These are phyloP conservation scores for Ophiostoma tasmaniense DNA, from an alignment of 2,329 filamentous ascomycete species.

Conservation along the genomic window DNA sequence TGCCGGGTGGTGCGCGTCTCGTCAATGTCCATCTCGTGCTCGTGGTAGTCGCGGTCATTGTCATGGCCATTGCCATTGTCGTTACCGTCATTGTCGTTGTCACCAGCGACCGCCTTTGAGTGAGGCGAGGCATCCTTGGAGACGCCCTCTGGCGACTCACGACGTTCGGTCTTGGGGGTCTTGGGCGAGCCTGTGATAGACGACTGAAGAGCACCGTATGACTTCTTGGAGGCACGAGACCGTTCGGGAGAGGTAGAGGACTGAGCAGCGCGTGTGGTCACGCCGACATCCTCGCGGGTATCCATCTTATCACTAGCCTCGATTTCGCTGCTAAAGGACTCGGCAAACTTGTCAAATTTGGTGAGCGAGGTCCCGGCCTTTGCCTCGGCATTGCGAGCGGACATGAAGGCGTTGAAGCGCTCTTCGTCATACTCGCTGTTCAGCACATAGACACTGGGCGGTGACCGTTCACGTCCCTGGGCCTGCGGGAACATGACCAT, in stretches of 20 bases:
- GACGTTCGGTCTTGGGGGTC: slow-evolving; percentile 6
- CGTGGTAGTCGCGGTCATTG: not conserved
- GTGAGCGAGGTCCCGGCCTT: slow-evolving; percentile 9
- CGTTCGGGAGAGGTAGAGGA: not conserved
- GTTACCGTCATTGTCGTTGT: not conserved
- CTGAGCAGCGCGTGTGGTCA: not conserved
- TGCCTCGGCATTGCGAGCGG: slow-evolving; percentile 11
- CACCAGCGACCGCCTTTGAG: not conserved
- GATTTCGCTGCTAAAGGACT: not conserved
- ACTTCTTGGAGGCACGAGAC: not conserved
- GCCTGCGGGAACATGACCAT: slow-evolving; percentile 17
- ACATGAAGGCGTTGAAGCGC: slow-evolving; percentile 14
- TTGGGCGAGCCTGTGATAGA: not conserved
- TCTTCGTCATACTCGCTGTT: slow-evolving; percentile 14
- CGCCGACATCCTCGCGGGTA: not conserved
- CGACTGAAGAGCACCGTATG: not conserved
- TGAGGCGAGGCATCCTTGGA: not conserved
- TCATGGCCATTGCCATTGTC: not conserved
- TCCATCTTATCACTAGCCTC: not conserved
- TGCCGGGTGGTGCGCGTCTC: slow-evolving; percentile 7
- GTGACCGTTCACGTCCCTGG: slow-evolving; percentile 14
- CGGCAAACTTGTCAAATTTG: slow-evolving; percentile 5
- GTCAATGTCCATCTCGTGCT: slow-evolving; percentile 11
- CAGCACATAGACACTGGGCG: slow-evolving; percentile 16
- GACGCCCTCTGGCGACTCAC: not conserved